phyloP scores from a whole-genome alignment of 2,329 filamentous ascomycete genomes.

The Colletotrichum cordylinicola region DNA sequence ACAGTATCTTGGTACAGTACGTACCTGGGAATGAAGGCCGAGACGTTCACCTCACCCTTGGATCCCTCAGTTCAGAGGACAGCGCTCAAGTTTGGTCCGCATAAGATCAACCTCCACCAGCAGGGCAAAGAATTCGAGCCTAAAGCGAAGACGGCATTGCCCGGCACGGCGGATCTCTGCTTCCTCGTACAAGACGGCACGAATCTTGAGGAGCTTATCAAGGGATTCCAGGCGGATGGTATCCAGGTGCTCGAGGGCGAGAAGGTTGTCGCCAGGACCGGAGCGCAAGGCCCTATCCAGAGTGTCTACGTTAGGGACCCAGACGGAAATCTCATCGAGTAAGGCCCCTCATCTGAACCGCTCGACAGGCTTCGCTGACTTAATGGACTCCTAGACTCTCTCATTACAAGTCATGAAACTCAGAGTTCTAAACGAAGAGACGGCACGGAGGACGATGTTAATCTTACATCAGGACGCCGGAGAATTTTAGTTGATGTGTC shows the following conservation, averaged over 20 bases:
- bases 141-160: constrained; percentile 57
- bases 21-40: constrained; percentile 61
- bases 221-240: constrained; percentile 43
- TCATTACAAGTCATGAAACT: background rate
- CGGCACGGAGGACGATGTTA: background rate
- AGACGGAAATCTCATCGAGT: constrained; percentile 69
- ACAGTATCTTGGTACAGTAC: constrained; percentile 61
- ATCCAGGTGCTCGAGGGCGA: constrained; percentile 57
- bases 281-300: constrained; percentile 57
- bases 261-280: constrained; percentile 58
- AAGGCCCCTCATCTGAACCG: constrained; percentile 28
- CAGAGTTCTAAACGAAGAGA: background rate
- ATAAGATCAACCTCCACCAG: constrained; percentile 69
- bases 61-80: constrained; percentile 45
- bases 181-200: constrained; percentile 57
- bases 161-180: constrained; percentile 65
- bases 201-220: constrained; percentile 50
- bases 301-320: constrained; percentile 68
- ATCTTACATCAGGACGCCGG: background rate
- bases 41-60: constrained; percentile 51
- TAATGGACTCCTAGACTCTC: background rate
- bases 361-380: background rate
- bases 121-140: constrained; percentile 64
- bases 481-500: background rate
- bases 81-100: constrained; percentile 60